Conservation (phyloP, 768 basidiomycete species). For the Tubosaeta sp. region DNA sequence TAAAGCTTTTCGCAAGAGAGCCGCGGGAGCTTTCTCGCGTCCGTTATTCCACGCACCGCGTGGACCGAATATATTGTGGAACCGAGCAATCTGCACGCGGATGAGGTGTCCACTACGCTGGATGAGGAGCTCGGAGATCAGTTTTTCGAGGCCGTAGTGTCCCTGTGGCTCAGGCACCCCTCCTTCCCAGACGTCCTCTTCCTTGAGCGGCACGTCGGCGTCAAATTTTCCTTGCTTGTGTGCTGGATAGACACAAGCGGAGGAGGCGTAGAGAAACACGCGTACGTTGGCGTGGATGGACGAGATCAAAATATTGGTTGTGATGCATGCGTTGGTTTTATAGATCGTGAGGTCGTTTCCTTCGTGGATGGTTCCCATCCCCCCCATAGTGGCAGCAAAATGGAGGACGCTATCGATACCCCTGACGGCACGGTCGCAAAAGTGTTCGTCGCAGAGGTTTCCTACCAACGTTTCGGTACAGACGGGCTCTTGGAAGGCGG, state of each 20-base stretch:
- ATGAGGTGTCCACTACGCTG: constrained; percentile 29
- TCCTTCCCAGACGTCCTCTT: constrained; percentile 41
- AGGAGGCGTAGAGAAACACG: constrained; percentile 52
- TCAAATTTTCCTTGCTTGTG: constrained; percentile 32
- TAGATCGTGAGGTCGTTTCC: constrained; percentile 49
- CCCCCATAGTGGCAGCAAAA: constrained; percentile 60
- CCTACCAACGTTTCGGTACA: constrained; percentile 39
- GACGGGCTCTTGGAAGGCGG: constrained; percentile 18
- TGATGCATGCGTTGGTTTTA: constrained; percentile 46
- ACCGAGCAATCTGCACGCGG: constrained; percentile 45
- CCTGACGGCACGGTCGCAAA: constrained; percentile 36
- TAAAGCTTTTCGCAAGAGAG: constrained; percentile 50
- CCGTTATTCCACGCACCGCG: constrained; percentile 50
- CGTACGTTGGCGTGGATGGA: constrained; percentile 36
- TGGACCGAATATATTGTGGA: constrained; percentile 59
- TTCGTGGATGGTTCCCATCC: constrained; percentile 58
- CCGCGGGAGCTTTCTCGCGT: constrained; percentile 56
- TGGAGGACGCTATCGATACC: constrained; percentile 47
- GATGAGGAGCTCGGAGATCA: constrained; percentile 45
- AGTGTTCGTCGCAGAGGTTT: constrained; percentile 41
- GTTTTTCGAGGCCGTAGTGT: constrained; percentile 58
- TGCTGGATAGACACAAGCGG: constrained; percentile 55
- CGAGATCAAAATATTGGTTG: constrained; percentile 42
- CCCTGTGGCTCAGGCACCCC: constrained; percentile 45
- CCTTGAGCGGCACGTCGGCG: constrained; percentile 42